Evolutionary conservation across 306 rosid genomes (phyloP).

Genomic region (Hippophae gyantsensis): DNA sequence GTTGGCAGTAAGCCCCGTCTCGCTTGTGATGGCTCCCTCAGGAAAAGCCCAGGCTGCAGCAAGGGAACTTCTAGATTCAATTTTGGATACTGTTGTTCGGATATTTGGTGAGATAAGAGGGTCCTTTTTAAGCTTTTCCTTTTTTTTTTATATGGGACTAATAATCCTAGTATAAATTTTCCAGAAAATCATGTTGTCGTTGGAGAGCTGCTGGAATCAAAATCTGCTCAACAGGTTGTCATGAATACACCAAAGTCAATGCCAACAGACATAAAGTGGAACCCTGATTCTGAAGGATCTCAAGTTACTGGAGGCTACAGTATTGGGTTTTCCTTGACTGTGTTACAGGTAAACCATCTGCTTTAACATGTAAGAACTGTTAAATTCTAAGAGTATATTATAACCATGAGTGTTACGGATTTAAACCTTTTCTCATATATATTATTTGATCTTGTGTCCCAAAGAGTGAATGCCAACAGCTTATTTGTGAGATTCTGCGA

Average conservation of each 20-base stretch:
- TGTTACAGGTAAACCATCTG: conserved; percentile 61
- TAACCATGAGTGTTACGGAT: conserved; percentile 10
- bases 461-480: conserved; percentile 99
- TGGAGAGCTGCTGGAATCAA: conserved; percentile 86
- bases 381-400: conserved; percentile 3
- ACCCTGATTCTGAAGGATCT: conserved; percentile 78
- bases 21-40: conserved; percentile 87
- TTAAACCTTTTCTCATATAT: conserved; percentile 12
- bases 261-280: conserved; percentile 56
- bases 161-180: conserved; percentile 17
- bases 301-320: conserved; percentile 96
- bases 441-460: conserved; percentile 17
- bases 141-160: conserved; percentile 10
- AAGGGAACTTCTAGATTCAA: conserved; percentile 79
- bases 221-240: conserved; percentile 55
- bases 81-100: conserved; percentile 71
- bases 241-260: conserved; percentile 67
- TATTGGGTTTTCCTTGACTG: conserved; percentile 88
- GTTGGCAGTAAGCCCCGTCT: conserved; percentile 90
- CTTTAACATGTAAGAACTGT: conserved; percentile 6
- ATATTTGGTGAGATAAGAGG: conserved; percentile 57
- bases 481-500: conserved; percentile 93
- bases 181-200: conserved; percentile 91
- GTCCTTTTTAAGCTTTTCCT: conserved; percentile 1
- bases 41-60: conserved; percentile 89